phyloP scores from a whole-genome alignment of 2,329 filamentous ascomycete genomes.

The Elsinoe perseae region DNA sequence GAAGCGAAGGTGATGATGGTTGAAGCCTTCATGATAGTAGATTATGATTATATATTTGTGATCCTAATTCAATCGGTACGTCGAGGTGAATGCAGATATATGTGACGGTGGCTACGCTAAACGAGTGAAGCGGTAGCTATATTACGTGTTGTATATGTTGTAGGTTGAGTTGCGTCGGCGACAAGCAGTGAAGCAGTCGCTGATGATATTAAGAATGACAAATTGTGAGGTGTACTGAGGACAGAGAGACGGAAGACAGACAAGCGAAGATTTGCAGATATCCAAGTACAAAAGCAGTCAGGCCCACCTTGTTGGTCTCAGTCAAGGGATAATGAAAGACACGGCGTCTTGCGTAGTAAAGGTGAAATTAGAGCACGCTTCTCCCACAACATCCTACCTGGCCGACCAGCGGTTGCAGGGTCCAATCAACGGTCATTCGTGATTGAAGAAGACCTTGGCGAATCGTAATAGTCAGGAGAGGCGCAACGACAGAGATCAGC shows the following conservation, averaged over 20 bases:
- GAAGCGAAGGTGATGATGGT: not conserved
- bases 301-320: conserved; percentile 5
- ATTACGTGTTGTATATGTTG: not conserved
- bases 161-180: not conserved
- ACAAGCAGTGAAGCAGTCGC: conserved; percentile 16
- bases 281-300: conserved; percentile 1
- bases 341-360: conserved; percentile 6
- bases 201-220: not conserved
- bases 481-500: not conserved
- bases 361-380: conserved; percentile 3
- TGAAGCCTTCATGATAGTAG: not conserved
- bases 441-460: not conserved
- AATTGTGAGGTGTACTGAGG: not conserved
- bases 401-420: not conserved
- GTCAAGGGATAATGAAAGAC: conserved; percentile 14
- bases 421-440: conserved; percentile 1
- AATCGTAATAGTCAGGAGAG: not conserved
- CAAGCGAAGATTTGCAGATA: not conserved
- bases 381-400: conserved; percentile 7
- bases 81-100: not conserved
- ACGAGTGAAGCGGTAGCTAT: conserved; percentile 9
- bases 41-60: not conserved
- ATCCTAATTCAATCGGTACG: not conserved
- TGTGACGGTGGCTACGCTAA: not conserved
- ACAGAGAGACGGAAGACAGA: not conserved